These are phyloP conservation scores for Fusarium sp. DNA, from an alignment of 2,329 filamentous ascomycete species.

Conservation along the genomic window DNA sequence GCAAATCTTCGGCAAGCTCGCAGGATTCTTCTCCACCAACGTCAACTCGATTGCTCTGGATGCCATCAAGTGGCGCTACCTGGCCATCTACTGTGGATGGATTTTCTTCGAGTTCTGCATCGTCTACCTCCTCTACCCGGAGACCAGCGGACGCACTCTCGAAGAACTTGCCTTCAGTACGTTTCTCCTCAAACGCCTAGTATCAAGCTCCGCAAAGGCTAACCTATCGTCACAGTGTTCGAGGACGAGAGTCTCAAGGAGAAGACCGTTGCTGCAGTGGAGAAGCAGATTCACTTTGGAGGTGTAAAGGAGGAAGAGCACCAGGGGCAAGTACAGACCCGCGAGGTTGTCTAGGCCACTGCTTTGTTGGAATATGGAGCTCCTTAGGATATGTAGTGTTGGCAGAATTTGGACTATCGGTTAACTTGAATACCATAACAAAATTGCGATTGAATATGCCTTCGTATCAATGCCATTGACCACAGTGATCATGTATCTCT, in stretches of 20 bases:
- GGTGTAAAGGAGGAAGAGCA: conserved; percentile 28
- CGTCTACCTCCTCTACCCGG: conserved; percentile 88
- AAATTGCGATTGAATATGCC: neutral
- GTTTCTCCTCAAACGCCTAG: conserved; percentile 26
- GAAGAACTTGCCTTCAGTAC: conserved; percentile 71
- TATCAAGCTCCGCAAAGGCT: neutral
- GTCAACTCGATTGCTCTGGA: conserved; percentile 60
- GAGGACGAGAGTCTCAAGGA: conserved; percentile 57
- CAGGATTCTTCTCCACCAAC: conserved; percentile 59
- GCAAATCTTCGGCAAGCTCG: conserved; percentile 64
- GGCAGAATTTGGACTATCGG: neutral
- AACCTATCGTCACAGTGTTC: conserved; percentile 52
- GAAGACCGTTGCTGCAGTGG: conserved; percentile 56
- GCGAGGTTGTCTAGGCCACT: conserved; percentile 24
- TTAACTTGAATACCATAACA: neutral
- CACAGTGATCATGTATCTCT: no score
- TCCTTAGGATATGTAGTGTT: neutral
- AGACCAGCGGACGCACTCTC: conserved; percentile 80
- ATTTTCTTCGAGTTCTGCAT: conserved; percentile 57
- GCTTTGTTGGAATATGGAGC: neutral
- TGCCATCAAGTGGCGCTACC: conserved; percentile 58
- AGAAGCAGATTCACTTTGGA: conserved; percentile 54
- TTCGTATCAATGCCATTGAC: no score
- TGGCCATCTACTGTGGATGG: conserved; percentile 60
- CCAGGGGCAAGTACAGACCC: conserved; percentile 13